Percentiles rank a stretch among this genome's conserved stretches.
Evolutionary conservation across 2,329 filamentous ascomycete species (phyloP).

Genomic region (Colletotrichum sp.): DNA sequence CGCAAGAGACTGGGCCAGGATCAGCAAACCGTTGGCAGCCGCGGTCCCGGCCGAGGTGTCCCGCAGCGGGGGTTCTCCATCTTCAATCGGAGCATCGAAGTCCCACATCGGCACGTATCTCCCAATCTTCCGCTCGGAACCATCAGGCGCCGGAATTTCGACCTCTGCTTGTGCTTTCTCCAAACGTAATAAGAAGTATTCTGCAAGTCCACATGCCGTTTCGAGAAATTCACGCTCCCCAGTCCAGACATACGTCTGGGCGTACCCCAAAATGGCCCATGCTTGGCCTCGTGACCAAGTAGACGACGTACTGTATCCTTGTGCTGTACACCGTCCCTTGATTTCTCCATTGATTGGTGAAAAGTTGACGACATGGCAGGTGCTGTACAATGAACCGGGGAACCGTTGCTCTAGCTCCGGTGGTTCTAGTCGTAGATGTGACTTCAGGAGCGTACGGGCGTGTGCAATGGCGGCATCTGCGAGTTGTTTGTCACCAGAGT

Average conservation of each 20-base stretch:
- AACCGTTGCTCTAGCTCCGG: neutral
- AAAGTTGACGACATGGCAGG: neutral
- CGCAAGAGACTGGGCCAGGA: slow-evolving; percentile 37
- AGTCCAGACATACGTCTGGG: slow-evolving; percentile 53
- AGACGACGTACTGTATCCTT: slow-evolving; percentile 48
- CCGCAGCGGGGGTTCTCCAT: slow-evolving; percentile 16
- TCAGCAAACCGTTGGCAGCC: slow-evolving; percentile 43
- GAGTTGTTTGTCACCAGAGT: slow-evolving; percentile 32
- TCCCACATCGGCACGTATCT: slow-evolving; percentile 37
- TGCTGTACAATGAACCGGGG: neutral
- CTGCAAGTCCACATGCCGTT: slow-evolving; percentile 25
- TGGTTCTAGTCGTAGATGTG: neutral
- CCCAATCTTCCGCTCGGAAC: slow-evolving; percentile 35
- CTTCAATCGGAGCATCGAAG: slow-evolving; percentile 44
- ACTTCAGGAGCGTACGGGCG: slow-evolving; percentile 38
- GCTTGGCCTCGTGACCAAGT: slow-evolving; percentile 56
- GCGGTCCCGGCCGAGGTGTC: slow-evolving; percentile 39
- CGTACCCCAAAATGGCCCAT: slow-evolving; percentile 53
- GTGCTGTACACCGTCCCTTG: slow-evolving; percentile 38
- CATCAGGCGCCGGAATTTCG: neutral
- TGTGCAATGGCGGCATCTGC: slow-evolving; percentile 41
- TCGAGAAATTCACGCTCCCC: slow-evolving; percentile 43
- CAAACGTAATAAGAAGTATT: neutral
- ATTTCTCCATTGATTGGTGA: neutral
- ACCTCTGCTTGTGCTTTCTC: neutral